A percentile compares a stretch with the other conserved stretches of the same genome.
phyloP scores from a whole-genome alignment of 2,329 filamentous ascomycete genomes.

The Pseudogymnoascus sp. region DNA sequence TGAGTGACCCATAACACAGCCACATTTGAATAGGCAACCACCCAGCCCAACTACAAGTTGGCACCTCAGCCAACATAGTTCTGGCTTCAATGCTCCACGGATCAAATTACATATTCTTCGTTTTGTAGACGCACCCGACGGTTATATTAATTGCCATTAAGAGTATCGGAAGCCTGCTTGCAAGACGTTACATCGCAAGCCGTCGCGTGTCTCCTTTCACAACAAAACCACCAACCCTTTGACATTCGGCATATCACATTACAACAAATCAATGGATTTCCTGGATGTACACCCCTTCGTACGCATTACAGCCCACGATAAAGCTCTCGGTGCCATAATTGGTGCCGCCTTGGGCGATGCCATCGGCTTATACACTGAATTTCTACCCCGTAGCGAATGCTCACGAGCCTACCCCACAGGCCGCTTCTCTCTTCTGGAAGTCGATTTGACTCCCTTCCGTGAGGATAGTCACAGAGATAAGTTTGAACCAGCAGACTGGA shows the following conservation, averaged over 20 bases:
- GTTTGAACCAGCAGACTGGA: constrained; percentile 39
- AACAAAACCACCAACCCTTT: background rate
- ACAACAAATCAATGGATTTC: constrained; percentile 8
- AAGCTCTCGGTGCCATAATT: constrained; percentile 35
- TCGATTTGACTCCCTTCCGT: constrained; percentile 34
- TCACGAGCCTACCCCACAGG: constrained; percentile 31
- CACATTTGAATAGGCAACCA: too few relatives aligned
- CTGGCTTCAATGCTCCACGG: too few relatives aligned
- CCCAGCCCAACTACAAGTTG: too few relatives aligned
- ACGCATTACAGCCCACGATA: constrained; percentile 26
- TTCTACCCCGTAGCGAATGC: constrained; percentile 33
- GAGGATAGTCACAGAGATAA: constrained; percentile 39
- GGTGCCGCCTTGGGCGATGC: constrained; percentile 46
- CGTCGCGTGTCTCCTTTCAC: background rate
- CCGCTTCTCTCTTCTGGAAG: constrained; percentile 33
- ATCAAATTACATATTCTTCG: too few relatives aligned
- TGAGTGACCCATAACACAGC: too few relatives aligned
- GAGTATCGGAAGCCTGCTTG: too few relatives aligned
- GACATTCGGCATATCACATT: too few relatives aligned
- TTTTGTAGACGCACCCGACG: too few relatives aligned
- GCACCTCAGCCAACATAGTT: too few relatives aligned
- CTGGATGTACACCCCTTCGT: constrained; percentile 27
- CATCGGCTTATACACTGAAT: constrained; percentile 48
- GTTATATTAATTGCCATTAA: too few relatives aligned
- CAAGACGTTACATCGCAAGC: background rate